Percentiles rank a stretch among this genome's conserved stretches.
Conservation (phyloP, 202 grass and related monocot species). For the Eragrostis tef region DNA sequence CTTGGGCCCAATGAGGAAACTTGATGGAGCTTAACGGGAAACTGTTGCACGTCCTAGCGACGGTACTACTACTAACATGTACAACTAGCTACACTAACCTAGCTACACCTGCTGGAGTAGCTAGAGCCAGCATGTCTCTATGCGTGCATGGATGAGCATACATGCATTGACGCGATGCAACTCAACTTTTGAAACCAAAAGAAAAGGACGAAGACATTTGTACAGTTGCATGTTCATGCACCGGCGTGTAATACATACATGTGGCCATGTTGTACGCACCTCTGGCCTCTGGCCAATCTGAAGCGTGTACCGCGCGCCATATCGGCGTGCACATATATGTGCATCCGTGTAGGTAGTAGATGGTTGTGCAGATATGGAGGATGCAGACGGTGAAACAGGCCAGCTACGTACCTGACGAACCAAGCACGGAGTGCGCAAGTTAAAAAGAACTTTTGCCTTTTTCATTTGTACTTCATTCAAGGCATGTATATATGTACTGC, state of each 20-base stretch:
- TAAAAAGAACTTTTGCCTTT: not conserved
- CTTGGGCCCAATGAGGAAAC: slow-evolving; percentile 57
- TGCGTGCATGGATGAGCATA: slow-evolving; percentile 2
- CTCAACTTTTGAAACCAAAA: not conserved
- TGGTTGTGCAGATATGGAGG: not conserved
- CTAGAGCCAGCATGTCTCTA: not conserved
- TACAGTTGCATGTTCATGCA: not conserved
- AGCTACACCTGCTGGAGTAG: not conserved
- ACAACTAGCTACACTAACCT: not conserved
- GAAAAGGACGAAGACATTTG: not conserved
- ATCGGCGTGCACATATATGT: not conserved
- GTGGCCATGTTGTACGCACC: not conserved
- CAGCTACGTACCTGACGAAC: not conserved
- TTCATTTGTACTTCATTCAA: slow-evolving; percentile 7
- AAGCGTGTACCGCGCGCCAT: not conserved
- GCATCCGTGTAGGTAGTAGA: not conserved
- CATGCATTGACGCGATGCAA: slow-evolving; percentile 1
- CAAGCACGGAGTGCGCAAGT: not conserved
- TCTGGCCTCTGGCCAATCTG: not conserved
- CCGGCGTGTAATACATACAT: not conserved
- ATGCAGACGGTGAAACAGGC: not conserved
- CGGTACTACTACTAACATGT: not conserved
- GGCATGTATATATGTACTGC: not conserved
- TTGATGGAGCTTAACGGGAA: slow-evolving; percentile 44
- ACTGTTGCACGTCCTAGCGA: slow-evolving; percentile 18